Base-by-base conservation (phyloP, 164 flowering plant species). In the Vitis rupestris region DNA sequence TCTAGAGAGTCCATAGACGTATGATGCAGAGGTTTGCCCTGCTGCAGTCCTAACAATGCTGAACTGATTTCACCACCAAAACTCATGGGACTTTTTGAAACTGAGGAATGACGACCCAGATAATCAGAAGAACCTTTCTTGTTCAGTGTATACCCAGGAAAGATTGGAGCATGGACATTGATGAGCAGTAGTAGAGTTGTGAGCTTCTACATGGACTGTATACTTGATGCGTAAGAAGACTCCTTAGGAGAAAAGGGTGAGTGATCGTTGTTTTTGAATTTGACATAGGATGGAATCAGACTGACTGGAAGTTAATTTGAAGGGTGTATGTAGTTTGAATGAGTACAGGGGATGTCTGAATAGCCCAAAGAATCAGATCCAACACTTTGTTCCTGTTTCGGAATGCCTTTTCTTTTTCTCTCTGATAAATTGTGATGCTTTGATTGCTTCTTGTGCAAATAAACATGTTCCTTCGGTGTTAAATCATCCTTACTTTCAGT, bases 221-320 rank as follows among this genome's bases (percentile, higher is more conserved):
- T 69, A 71, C 77, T 81, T 53, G 87, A 83, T 70, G 83, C 79
- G 74, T 73, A 72, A 64, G 84, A 78, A 12, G 81, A 69, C 16
- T 65, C 81, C 65, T 81, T 80, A 3, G 55, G 63, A 61, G 84
- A 75, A 78, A 72, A 60, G 65, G 80, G 74, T 27, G 75, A 67
- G 11, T 66, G 54, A 48, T 54, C 61, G 55, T 80, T 78, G 30
- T 70, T 75, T 63, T 79, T 83, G 67, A 79, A 74, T 68, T 78
- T 85, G 52, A 66, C 63, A 61, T 69, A 67, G 53, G 80, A 70
- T 50, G 56, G 51, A 49, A 63, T 69, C 62, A 79, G 75, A 64
- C 68, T 65, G 10, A 62, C 63, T 63, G 82, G 73, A 30, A 66
- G 71, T 77, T 76, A 84, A 71, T 77, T 71, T 27, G 82, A 69